Base-by-base conservation (phyloP, 2,329 filamentous ascomycete genomes). In the Aspergillus brunneoviolaceus region DNA sequence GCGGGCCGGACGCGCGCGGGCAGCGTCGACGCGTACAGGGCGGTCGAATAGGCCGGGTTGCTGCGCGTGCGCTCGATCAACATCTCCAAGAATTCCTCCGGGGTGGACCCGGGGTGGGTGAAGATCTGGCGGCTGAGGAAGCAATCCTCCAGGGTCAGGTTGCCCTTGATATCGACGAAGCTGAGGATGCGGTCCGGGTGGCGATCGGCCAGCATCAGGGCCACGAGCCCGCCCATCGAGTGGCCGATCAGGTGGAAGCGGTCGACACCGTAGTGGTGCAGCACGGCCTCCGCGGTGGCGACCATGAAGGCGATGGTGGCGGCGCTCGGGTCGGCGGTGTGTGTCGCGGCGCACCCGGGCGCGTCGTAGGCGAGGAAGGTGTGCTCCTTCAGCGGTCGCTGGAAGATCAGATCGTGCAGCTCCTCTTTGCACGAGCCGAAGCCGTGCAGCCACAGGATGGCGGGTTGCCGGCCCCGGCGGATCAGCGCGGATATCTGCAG, bases 81-180 rank as follows among this genome's bases (percentile, higher is more conserved):
- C 0, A 52, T 51, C 27, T 65, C 57, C 5, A 70, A 45, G n/a
- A 71, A 70, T 1, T 51, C 57, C 6, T 64, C 60, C 0, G 57
- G 57, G 14, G 65, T 56, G 14, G 63, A 58, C 1, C 63, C 51
- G 2, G 62, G 61, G 52, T 63, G 64, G 5, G 49, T 61, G 47
- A 69, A 68, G 39, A 69, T 69, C 49, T 71, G 68, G 2, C 66
- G 61, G 48, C 67, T 70, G 33, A 69, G 64, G 55, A 69, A 70
- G 57, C 65, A 70, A 55, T 70, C 68, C 39, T 70, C 68, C 1
- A 65, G 65, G 1, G 66, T 63, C 11, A 69, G 65, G 21, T 70
- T 70, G 23, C 66, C 66, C 48, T 70, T 67, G 54, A 67, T 70
- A 35, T 68, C 39, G 33, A 69, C 49, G 51, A 70, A 70, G 59